These are phyloP conservation scores for Trametes sanguinea DNA, from an alignment of 768 basidiomycete genomes.

Conservation along the genomic window DNA sequence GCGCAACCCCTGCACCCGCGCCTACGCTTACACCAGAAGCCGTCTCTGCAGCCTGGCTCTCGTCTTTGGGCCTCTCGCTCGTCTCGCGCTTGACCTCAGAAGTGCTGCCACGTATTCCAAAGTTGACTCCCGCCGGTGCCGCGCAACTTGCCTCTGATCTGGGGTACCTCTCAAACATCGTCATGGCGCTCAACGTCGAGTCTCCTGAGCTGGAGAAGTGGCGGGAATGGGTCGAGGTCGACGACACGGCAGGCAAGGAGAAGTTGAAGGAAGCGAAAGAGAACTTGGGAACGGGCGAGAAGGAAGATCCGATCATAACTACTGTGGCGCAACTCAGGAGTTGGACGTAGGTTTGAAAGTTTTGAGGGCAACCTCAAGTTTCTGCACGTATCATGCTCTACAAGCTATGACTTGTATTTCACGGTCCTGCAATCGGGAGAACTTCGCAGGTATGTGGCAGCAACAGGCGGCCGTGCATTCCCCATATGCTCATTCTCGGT, in stretches of 20 bases:
- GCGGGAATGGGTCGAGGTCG: slow-evolving; percentile 69
- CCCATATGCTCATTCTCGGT: no score
- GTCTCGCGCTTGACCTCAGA: slow-evolving; percentile 69
- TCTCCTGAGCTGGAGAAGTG: slow-evolving; percentile 77
- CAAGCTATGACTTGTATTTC: no score
- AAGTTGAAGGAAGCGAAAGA: slow-evolving; percentile 22
- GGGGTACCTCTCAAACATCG: slow-evolving; percentile 88
- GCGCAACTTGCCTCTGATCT: slow-evolving; percentile 87
- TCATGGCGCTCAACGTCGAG: slow-evolving; percentile 88
- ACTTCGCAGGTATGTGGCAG: no score
- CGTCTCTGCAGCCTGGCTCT: slow-evolving; percentile 89
- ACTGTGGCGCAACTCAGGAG: slow-evolving; percentile 27
- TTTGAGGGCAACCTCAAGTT: no score
- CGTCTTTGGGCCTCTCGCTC: slow-evolving; percentile 82
- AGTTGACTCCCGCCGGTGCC: slow-evolving; percentile 65
- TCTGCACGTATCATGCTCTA: no score
- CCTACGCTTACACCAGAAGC: slow-evolving; percentile 63
- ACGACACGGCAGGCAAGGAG: slow-evolving; percentile 45
- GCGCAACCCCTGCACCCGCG: slow-evolving; percentile 2
- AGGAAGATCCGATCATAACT: slow-evolving; percentile 19
- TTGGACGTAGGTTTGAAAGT: slow-evolving; percentile 12
- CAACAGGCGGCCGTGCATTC: no score
- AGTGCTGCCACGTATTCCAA: slow-evolving; percentile 71
- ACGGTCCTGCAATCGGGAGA: no score
- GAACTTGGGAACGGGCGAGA: slow-evolving; percentile 1